These are phyloP conservation scores for Chaetothyriales sp. DNA, from an alignment of 2,329 filamentous ascomycete genomes.

Conservation along the genomic window DNA sequence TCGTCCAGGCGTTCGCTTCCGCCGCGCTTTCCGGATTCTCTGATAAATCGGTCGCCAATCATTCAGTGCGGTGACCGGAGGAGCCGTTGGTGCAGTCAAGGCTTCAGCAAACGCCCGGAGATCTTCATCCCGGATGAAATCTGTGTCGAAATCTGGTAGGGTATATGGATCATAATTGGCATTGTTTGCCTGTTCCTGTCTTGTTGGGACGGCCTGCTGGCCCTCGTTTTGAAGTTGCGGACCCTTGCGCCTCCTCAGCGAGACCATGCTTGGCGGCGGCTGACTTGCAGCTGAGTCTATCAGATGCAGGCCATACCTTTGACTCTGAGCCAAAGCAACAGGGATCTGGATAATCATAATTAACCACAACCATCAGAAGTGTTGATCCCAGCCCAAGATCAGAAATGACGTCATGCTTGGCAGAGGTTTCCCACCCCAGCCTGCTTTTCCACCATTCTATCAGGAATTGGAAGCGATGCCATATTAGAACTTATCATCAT, in stretches of 20 bases:
- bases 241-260: neutral
- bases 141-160: conserved; percentile 65
- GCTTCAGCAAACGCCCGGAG: conserved; percentile 68
- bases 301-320: neutral
- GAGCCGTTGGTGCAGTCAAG: conserved; percentile 64
- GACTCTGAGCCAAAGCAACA: neutral
- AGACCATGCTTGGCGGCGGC: neutral
- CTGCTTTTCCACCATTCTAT: neutral
- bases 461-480: neutral
- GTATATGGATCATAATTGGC: conserved; percentile 8
- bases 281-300: neutral
- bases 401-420: neutral
- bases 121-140: conserved; percentile 63
- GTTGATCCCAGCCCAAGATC: neutral
- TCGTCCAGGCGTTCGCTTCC: conserved; percentile 36
- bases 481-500: neutral
- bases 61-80: conserved; percentile 73
- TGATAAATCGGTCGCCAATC: conserved; percentile 89
- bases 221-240: neutral
- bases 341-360: too few species aligned
- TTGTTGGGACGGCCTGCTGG: neutral
- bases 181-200: neutral
- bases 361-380: neutral
- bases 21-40: conserved; percentile 41
- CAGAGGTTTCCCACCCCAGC: neutral